Base-by-base conservation (phyloP, 2,329 filamentous ascomycete genomes). In the Dendryphion nanum region DNA sequence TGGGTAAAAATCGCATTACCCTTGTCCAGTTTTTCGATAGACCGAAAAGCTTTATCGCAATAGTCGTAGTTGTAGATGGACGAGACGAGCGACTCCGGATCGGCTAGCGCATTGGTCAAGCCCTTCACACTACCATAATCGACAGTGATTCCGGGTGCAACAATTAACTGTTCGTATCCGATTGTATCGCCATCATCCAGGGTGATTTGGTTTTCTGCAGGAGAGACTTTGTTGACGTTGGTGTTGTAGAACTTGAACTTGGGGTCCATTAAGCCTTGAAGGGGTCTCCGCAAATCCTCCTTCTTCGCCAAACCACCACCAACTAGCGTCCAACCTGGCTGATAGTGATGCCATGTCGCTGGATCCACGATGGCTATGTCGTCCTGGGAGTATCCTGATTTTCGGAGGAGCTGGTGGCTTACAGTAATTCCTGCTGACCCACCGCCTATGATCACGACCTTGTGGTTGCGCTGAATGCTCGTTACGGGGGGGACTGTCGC, bases 251-350 rank as follows among this genome's bases (percentile, higher is more conserved):
- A 73, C 51, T 77, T 77, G 44, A 85, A 61, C 52, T 80, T 80
- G n/a, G 76, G 59, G 48, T 83, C 74, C 6, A 85, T 61, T 33
- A 85, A 56, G 33, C 64, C 64, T 4, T 66, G 51, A 26, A 83
- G 55, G 1, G 74, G 75, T 39, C 66, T 62, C 32, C 74, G 72
- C 39, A 85, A 63, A 17, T 82, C 73, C 45, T 82, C 68, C 55
- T 80, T 81, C 32, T 69, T 74, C 62, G 84, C 84, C 26, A 85
- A 69, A 3, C 82, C 82, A 26, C 78, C 81, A 30, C 81, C 82
- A 2, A 85, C 82, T 1, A 85, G 69, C 2, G 82, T 85, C 81
- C 81, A 85, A 37, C 82, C 82, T 1, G 82, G 80, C 59, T 85
- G 82, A 57, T 84, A 85, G 64, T 85, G 73, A 55, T 85, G 81